Conservation (phyloP, 495 filamentous ascomycete species). For the Aspergillus bridgeri region DNA sequence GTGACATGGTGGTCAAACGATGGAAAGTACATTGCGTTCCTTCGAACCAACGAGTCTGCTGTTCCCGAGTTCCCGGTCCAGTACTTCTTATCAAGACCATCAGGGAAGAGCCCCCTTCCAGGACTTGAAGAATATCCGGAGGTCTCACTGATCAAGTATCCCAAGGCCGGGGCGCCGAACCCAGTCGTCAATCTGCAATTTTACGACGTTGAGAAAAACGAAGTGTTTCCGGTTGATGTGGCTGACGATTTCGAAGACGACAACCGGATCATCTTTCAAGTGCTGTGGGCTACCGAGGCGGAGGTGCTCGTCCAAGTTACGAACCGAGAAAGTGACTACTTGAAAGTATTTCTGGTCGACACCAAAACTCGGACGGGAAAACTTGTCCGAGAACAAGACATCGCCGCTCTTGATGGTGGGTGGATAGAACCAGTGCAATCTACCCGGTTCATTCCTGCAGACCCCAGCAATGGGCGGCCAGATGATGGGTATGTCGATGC, state of each 20-base stretch:
- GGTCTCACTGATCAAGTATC: conserved; percentile 89
- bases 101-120: conserved; percentile 62
- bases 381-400: conserved; percentile 71
- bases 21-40: conserved; percentile 82
- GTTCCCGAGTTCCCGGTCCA: conserved; percentile 94
- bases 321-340: conserved; percentile 87
- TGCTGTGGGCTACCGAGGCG: conserved; percentile 78
- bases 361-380: conserved; percentile 71
- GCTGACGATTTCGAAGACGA: conserved; percentile 74
- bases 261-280: conserved; percentile 86
- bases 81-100: conserved; percentile 87
- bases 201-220: conserved; percentile 77
- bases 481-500: conserved; percentile 93
- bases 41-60: conserved; percentile 86
- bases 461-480: conserved; percentile 69
- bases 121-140: conserved; percentile 91
- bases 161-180: conserved; percentile 92
- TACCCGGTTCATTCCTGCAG: conserved; percentile 82
- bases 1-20: conserved; percentile 94
- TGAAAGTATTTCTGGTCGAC: conserved; percentile 84
- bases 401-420: conserved; percentile 81
- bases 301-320: conserved; percentile 86
- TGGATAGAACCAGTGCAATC: conserved; percentile 95
- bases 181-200: conserved; percentile 83
- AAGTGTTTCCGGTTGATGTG: conserved; percentile 76